Base-by-base conservation (phyloP, 305 asterid genomes). In the Solanum aculeatissimum region DNA sequence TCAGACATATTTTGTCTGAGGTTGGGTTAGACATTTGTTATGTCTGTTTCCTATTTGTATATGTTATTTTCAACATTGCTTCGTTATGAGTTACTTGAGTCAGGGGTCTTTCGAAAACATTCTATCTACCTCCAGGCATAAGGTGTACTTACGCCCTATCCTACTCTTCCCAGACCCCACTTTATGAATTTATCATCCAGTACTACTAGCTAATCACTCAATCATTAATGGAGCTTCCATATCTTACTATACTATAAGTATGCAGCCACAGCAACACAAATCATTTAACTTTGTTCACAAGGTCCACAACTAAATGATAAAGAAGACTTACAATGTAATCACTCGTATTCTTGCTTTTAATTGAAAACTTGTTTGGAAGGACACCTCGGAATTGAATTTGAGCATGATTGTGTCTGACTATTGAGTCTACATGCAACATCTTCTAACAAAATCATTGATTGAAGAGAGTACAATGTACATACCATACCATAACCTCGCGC, bases 141-240 rank as follows among this genome's bases (percentile, higher is more conserved):
- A 55, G 21, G 63, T n/a, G n/a, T n/a, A 6, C 63, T 19, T 0
- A 55, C 0, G 21, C 27, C 63, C 1, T 55, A 55, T 0, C 63
- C 14, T 55, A 5, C 0, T 0, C 6, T 25, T 27, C 6, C 14
- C 6, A 55, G 6, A 55, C 27, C 27, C 21, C 14, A n/a, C 63
- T n/a, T 18, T 18, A 21, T 55, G 62, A 55, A 55, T 55, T 19
- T 2, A 53, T 55, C 63, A 19, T 19, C 40, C 35, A 57, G 2
- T 63, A 63, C n/a, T 63, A 11, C 19, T 62, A 62, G 38, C 69
- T 12, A 62, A 62, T 25, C 19, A 63, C 32, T 63, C 19, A 29
- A 63, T 27, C 38, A 6, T 18, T 62, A 27, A 63, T 25, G 14
- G n/a, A 2, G 32, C n/a, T 66, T 7, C 23, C 74, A 66, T 21